A percentile compares a stretch with the other conserved stretches of the same genome.
Conservation (phyloP, 2,329 filamentous ascomycete species). For the Chaetomium globosum region DNA sequence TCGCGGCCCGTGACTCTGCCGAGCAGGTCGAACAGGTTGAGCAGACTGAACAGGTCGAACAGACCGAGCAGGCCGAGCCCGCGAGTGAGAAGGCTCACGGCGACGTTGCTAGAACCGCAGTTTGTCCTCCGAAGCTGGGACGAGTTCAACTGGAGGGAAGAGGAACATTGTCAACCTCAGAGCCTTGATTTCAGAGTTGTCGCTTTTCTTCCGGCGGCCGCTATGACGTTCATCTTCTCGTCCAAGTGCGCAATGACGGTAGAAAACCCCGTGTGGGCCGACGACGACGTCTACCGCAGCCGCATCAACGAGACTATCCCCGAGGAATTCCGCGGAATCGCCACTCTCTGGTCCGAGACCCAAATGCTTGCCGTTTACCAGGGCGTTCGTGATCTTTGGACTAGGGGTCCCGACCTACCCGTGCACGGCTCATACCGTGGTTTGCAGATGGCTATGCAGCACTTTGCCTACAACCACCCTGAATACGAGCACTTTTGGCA, state of each 20-base stretch:
- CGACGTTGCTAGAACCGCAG: conserved; percentile 65
- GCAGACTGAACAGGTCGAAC: background rate
- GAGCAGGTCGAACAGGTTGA: conserved; percentile 9
- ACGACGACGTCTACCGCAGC: conserved; percentile 67
- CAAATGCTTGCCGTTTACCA: conserved; percentile 93
- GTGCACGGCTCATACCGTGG: conserved; percentile 93
- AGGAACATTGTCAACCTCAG: conserved; percentile 83
- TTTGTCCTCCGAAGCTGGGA: conserved; percentile 86
- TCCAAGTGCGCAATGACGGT: conserved; percentile 79
- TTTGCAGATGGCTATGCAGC: conserved; percentile 90
- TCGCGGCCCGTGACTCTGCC: conserved; percentile 37
- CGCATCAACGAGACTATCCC: conserved; percentile 71
- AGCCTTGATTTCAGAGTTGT: conserved; percentile 80
- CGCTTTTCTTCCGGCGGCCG: conserved; percentile 82
- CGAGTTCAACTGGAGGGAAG: conserved; percentile 74
- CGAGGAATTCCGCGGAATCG: conserved; percentile 83
- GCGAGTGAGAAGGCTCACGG: conserved; percentile 36
- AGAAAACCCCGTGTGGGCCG: conserved; percentile 75
- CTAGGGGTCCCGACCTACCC: conserved; percentile 66
- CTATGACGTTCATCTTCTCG: conserved; percentile 82
- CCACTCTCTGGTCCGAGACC: conserved; percentile 89
- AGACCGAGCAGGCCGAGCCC: conserved; percentile 19
- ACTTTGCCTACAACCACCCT: conserved; percentile 84
- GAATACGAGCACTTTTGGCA: conserved; percentile 94
- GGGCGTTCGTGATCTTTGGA: conserved; percentile 77